Evolutionary conservation across 768 basidiomycete genomes (phyloP).

Genomic region (Lentinula guzmanii): DNA sequence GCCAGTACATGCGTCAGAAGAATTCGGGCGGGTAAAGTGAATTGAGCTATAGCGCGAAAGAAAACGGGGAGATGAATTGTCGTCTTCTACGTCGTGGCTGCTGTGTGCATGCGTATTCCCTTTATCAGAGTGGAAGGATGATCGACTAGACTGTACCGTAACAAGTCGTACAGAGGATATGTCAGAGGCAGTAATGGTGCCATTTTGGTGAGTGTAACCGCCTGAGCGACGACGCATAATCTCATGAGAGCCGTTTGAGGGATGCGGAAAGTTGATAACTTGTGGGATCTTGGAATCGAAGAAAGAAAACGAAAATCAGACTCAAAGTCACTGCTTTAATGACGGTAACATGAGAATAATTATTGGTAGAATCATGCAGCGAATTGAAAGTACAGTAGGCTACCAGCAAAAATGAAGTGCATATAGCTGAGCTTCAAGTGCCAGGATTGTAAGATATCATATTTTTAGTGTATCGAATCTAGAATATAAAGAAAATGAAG

Average conservation of each 20-base stretch:
- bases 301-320: neutral
- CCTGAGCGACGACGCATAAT: neutral
- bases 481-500: no score
- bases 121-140: neutral
- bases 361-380: no score
- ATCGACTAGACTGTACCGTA: neutral
- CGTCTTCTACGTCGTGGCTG: neutral
- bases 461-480: no score
- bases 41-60: neutral
- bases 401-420: neutral
- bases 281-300: neutral
- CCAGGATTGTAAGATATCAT: no score
- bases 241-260: neutral
- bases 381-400: no score
- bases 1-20: neutral
- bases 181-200: neutral
- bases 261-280: neutral
- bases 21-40: neutral
- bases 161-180: neutral
- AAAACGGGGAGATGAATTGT: neutral
- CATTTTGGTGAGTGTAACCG: neutral
- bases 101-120: neutral
- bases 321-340: no score
- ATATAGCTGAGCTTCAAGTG: no score
- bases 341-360: no score